Evolutionary conservation across 2,329 filamentous ascomycete species (phyloP).

Genomic region (Apiospora arundinis): DNA sequence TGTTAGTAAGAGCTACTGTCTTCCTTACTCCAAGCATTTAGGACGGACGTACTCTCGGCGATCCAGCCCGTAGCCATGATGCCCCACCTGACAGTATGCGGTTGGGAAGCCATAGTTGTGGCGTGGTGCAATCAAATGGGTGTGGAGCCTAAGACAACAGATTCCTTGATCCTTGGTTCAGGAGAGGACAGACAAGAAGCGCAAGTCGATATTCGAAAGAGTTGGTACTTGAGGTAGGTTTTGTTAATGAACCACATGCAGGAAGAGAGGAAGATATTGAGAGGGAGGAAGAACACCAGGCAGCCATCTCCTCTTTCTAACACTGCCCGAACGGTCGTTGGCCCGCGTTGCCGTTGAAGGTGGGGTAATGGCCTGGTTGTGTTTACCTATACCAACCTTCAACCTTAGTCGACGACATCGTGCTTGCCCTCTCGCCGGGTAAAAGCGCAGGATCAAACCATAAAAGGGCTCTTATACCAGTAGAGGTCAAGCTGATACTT

Average conservation of each 20-base stretch:
- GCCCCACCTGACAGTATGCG: conserved; percentile 56
- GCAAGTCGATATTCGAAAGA: not conserved
- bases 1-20: conserved; percentile 20
- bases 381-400: too few species aligned
- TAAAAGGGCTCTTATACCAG: not conserved
- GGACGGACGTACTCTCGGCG: conserved; percentile 56
- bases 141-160: not conserved
- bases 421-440: too few species aligned
- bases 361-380: conserved; percentile 5
- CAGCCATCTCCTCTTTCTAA: conserved; percentile 10
- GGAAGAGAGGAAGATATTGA: not conserved
- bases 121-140: not conserved
- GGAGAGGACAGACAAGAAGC: not conserved
- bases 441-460: not conserved
- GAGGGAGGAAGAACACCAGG: not conserved
- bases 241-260: not conserved
- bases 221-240: not conserved
- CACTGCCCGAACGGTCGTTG: too few species aligned
- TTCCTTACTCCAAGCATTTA: not conserved
- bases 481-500: too few species aligned
- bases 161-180: not conserved
- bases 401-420: not conserved
- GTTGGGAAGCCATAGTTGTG: conserved; percentile 23
- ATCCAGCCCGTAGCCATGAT: conserved; percentile 68
- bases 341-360: conserved; percentile 8